These are phyloP conservation scores for Azolla pinnata DNA, from an alignment of 75 land plant species.

Conservation along the genomic window DNA sequence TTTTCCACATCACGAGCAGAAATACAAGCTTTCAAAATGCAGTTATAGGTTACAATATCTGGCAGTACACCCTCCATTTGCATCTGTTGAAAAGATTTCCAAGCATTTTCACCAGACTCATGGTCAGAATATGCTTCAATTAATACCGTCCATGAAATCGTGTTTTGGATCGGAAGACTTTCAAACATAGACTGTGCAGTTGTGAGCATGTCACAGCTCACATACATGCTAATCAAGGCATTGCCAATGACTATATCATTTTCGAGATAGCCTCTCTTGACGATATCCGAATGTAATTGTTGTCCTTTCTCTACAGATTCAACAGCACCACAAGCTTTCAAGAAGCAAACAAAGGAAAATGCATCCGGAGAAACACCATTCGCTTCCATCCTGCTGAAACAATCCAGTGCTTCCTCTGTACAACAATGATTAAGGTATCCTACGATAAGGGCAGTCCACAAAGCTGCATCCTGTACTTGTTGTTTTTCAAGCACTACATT, in stretches of 20 bases:
- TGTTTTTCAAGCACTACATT: slow-evolving; percentile 25
- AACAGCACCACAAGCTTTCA: slow-evolving; percentile 51
- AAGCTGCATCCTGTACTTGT: slow-evolving; percentile 16
- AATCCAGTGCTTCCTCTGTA: slow-evolving; percentile 14
- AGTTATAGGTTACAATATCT: slow-evolving; percentile 40
- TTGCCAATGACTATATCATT: slow-evolving; percentile 33
- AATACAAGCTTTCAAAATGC: slow-evolving; percentile 46
- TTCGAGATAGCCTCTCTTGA: slow-evolving; percentile 24
- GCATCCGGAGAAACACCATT: slow-evolving; percentile 37
- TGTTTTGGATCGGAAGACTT: slow-evolving; percentile 22
- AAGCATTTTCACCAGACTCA: slow-evolving; percentile 39
- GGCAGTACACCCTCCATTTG: slow-evolving; percentile 14
- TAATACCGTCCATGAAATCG: slow-evolving; percentile 49
- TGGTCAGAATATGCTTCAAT: slow-evolving; percentile 50
- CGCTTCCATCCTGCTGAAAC: slow-evolving; percentile 39
- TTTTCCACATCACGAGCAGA: slow-evolving; percentile 26
- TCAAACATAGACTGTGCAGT: slow-evolving; percentile 44
- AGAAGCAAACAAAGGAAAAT: slow-evolving; percentile 41
- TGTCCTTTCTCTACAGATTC: slow-evolving; percentile 45
- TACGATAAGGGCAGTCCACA: slow-evolving; percentile 58
- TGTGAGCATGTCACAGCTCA: slow-evolving; percentile 12
- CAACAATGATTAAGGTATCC: slow-evolving; percentile 47
- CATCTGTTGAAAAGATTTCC: slow-evolving; percentile 36
- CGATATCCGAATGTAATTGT: slow-evolving; percentile 48
- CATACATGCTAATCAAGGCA: slow-evolving; percentile 38